Evolutionary conservation across 2,329 filamentous ascomycete genomes (phyloP).

Genomic region (Cadophora luteo-olivacea): DNA sequence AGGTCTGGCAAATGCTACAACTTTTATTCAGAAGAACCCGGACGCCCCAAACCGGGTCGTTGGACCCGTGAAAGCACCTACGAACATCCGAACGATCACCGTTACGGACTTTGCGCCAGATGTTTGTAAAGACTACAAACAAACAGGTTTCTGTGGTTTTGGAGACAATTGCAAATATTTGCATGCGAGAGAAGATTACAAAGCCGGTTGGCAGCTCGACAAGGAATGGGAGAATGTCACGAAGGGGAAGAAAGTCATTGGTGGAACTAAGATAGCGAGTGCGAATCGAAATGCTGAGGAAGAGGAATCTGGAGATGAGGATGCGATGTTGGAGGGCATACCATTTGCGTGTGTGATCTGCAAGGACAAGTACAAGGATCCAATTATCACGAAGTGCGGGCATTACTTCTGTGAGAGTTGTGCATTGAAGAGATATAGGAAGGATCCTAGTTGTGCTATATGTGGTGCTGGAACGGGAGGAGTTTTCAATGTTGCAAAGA

Average conservation of each 20-base stretch:
- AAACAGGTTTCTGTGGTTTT: conserved; percentile 63
- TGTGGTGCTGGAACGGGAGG: conserved; percentile 87
- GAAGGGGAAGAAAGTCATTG: conserved; percentile 69
- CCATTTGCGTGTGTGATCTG: conserved; percentile 47
- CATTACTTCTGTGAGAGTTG: conserved; percentile 97
- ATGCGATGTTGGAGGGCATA: conserved; percentile 43
- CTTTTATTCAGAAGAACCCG: conserved; percentile 82
- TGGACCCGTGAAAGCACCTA: conserved; percentile 86
- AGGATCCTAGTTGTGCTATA: conserved; percentile 84
- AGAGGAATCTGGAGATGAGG: conserved; percentile 54
- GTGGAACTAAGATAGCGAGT: conserved; percentile 56
- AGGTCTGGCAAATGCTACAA: conserved; percentile 71
- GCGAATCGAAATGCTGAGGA: conserved; percentile 45
- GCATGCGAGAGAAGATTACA: conserved; percentile 79
- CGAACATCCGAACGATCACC: conserved; percentile 90
- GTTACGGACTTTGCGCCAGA: conserved; percentile 91
- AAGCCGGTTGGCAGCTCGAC: conserved; percentile 95
- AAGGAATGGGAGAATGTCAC: conserved; percentile 89
- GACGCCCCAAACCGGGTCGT: conserved; percentile 73
- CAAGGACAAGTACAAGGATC: conserved; percentile 55
- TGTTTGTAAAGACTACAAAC: conserved; percentile 93
- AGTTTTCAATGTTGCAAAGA: conserved; percentile 88
- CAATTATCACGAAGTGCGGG: conserved; percentile 86
- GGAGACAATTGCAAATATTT: conserved; percentile 75
- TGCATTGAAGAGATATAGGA: conserved; percentile 84